phyloP scores from a whole-genome alignment of 345 rosid genomes.

The Euclidium syriacum region DNA sequence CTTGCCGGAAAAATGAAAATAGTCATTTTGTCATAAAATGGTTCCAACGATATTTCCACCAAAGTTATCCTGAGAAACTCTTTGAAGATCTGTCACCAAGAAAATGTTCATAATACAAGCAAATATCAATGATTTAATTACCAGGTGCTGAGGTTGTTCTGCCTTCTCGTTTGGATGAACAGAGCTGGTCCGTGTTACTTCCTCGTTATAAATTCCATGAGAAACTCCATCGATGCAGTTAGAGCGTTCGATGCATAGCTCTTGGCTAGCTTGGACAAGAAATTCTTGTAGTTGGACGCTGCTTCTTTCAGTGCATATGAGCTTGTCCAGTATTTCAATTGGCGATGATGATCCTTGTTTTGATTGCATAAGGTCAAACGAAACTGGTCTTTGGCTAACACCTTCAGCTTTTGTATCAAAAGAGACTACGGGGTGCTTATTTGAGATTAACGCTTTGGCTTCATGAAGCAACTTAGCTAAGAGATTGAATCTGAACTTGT shows the following conservation, averaged over 20 bases:
- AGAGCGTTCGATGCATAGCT: background rate
- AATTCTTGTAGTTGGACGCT: background rate
- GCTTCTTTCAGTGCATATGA: background rate
- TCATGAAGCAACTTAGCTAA: conserved; percentile 21
- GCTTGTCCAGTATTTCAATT: background rate
- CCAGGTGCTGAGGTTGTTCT: conserved; percentile 13
- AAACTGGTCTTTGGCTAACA: too few species aligned
- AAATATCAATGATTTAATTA: background rate
- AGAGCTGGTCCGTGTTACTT: background rate
- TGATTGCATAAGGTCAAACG: too few species aligned
- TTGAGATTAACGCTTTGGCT: background rate
- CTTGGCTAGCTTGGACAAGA: background rate
- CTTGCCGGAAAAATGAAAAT: too few species aligned
- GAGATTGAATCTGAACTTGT: conserved; percentile 33
- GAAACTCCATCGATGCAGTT: background rate
- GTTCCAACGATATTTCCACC: too few species aligned
- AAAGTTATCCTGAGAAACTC: background rate
- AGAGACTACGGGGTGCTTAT: too few species aligned
- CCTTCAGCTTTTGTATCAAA: too few species aligned
- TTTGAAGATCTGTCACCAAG: background rate
- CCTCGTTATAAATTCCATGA: background rate
- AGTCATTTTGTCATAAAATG: too few species aligned
- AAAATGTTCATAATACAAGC: background rate
- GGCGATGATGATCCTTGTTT: too few species aligned
- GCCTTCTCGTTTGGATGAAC: background rate